Base-by-base conservation (phyloP, 2,329 filamentous ascomycete species). In the Magnaporthiopsis rhizophila region DNA sequence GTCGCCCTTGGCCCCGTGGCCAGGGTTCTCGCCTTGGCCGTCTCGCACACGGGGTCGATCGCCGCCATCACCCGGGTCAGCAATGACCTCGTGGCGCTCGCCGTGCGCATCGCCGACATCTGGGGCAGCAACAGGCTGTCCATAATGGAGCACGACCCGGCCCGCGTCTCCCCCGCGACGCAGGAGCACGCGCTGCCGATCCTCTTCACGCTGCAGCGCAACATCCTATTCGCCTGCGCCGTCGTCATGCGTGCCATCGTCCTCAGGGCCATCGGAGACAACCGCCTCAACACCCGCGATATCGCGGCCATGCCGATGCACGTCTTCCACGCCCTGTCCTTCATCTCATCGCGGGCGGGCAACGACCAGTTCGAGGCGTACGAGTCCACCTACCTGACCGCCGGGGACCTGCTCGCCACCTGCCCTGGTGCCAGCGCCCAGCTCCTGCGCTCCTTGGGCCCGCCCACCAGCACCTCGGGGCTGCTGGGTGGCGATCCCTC, bases 321-420 rank as follows among this genome's bases (percentile, higher is more conserved):
- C 66, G 86, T 86, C 15, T 83, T 97, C 13, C 87, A 91, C 34
- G 89, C 91, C 70, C 78, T 96, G 26, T 91, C 88, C 75, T 97
- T 97, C 73, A 86, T 97, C 67, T 91, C 91, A 0, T 88, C 87
- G 18, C 84, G 90, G 56, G 83, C 90, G 64, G 88, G 89, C 26
- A 87, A 89, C 64, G 85, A 84, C 66, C 83, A 86, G 1, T 96
- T 96, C 70, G 91, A 93, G 64, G 89, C 91, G 65, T 94, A 96
- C 74, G 87, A 84, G 1, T 97, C 97, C 72, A 88, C 91, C 32
- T 92, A 92, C 70, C 82, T 96, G 28, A 87, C 90, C 0, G 88
- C 92, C 3, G 86, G 97, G 67, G 93, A 97, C 74, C 87, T 92
- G 56, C 82, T 97, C 6, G 82, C 89, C 11, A 85, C 87, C n/a